Evolutionary conservation across 176 grass and related monocot species (phyloP).

Genomic region (Echinochloa phyllopogon): DNA sequence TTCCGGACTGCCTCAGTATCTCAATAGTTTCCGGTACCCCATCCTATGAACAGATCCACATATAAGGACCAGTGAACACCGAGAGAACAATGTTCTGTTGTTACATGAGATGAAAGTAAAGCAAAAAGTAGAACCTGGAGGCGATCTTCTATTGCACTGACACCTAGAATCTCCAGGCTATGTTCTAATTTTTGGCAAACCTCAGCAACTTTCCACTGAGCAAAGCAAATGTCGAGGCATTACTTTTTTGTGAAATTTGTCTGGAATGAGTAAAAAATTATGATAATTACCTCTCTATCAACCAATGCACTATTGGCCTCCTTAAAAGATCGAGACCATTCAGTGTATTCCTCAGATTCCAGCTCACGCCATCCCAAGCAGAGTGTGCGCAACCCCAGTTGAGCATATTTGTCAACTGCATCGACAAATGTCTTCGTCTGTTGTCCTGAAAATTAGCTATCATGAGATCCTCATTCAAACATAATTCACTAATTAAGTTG

Average conservation of each 20-base stretch:
- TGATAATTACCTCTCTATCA: slow-evolving; percentile 80
- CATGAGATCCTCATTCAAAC: slow-evolving; percentile 32
- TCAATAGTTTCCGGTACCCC: slow-evolving; percentile 98
- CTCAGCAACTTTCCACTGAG: slow-evolving; percentile 93
- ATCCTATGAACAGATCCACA: slow-evolving; percentile 52
- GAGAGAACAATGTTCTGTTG: slow-evolving; percentile 12
- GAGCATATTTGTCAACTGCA: slow-evolving; percentile 91
- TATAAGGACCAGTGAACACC: slow-evolving; percentile 1
- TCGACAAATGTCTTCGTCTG: slow-evolving; percentile 81
- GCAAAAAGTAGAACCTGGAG: slow-evolving; percentile 74
- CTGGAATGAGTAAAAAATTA: slow-evolving; percentile 28
- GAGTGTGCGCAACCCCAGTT: slow-evolving; percentile 88
- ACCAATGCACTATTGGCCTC: slow-evolving; percentile 79
- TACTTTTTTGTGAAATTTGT: slow-evolving; percentile 35
- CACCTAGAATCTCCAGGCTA: slow-evolving; percentile 87
- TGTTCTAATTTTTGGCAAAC: slow-evolving; percentile 92
- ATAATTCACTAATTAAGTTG: slow-evolving; percentile 12
- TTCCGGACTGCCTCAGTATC: slow-evolving; percentile 94
- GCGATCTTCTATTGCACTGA: slow-evolving; percentile 92
- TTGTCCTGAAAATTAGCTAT: slow-evolving; percentile 69
- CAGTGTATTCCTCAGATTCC: slow-evolving; percentile 74
- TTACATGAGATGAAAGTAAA: slow-evolving; percentile 33
- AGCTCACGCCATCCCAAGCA: slow-evolving; percentile 92
- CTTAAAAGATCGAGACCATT: slow-evolving; percentile 89
- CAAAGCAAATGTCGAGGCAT: slow-evolving; percentile 29